Evolutionary conservation across 2,329 filamentous ascomycete genomes (phyloP).

Genomic region (Volutella citrinella): DNA sequence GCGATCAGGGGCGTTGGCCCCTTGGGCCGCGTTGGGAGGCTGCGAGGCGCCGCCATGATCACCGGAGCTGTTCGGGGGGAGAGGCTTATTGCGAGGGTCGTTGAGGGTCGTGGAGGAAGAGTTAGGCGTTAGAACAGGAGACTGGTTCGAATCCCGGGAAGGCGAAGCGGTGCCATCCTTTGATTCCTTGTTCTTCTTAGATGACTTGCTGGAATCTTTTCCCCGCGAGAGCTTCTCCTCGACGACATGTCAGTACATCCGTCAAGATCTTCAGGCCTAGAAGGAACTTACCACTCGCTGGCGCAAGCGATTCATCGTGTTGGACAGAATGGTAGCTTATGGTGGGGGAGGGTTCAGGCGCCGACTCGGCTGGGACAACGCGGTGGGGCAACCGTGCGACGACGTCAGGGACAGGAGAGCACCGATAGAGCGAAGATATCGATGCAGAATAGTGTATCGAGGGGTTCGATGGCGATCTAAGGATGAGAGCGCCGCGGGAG

Average conservation of each 20-base stretch:
- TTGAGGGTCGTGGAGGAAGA: constrained; percentile 86
- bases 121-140: constrained; percentile 70
- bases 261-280: background rate
- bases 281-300: constrained; percentile 82
- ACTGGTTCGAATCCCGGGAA: constrained; percentile 59
- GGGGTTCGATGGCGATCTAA: constrained; percentile 16
- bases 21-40: constrained; percentile 38
- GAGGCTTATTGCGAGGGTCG: constrained; percentile 80
- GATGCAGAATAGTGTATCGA: constrained; percentile 13
- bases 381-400: constrained; percentile 29
- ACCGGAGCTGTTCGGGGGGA: constrained; percentile 55
- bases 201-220: constrained; percentile 82
- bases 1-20: constrained; percentile 37
- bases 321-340: constrained; percentile 26
- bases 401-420: constrained; percentile 29
- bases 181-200: constrained; percentile 69
- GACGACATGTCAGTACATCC: constrained; percentile 15
- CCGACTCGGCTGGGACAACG: constrained; percentile 22
- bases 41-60: constrained; percentile 42
- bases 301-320: constrained; percentile 93
- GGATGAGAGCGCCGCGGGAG: constrained; percentile 9
- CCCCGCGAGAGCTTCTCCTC: constrained; percentile 93
- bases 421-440: constrained; percentile 16
- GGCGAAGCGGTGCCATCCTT: constrained; percentile 81
- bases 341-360: constrained; percentile 25